Conservation (phyloP, 306 rosid genomes). For the Gillenia trifoliata region DNA sequence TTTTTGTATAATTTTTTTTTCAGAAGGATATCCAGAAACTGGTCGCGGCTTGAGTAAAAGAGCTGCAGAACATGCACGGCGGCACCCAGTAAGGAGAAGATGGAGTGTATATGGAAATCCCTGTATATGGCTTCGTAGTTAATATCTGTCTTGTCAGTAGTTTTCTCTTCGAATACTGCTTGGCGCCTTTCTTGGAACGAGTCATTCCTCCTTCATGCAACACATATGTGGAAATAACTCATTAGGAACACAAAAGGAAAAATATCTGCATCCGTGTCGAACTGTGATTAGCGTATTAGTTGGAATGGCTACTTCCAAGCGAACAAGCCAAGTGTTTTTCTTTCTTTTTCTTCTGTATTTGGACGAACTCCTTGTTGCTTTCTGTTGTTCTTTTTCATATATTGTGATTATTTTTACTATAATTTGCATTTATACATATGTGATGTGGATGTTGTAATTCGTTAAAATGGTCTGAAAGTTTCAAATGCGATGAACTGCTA, state of each 20-base stretch:
- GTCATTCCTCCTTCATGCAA: not conserved
- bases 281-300: not conserved
- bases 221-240: not conserved
- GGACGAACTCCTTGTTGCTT: not conserved
- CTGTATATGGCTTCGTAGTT: not conserved
- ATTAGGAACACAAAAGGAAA: not conserved
- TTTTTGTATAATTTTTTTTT: slow-evolving; percentile 10
- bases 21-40: slow-evolving; percentile 93
- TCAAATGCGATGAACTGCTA: not conserved
- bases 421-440: not conserved
- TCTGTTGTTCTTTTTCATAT: not conserved
- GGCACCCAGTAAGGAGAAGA: not conserved
- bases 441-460: not conserved
- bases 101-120: slow-evolving; percentile 13
- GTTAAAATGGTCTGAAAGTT: not conserved
- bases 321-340: not conserved
- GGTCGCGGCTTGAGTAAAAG: slow-evolving; percentile 55
- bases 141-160: not conserved
- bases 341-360: too few relatives aligned
- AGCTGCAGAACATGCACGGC: slow-evolving; percentile 5
- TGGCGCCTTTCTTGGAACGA: not conserved
- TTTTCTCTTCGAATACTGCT: not conserved
- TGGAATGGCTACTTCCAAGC: not conserved
- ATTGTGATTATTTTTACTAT: not conserved
- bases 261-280: not conserved